phyloP scores from a whole-genome alignment of 257 asterid species.

The Verbascum thapsus region DNA sequence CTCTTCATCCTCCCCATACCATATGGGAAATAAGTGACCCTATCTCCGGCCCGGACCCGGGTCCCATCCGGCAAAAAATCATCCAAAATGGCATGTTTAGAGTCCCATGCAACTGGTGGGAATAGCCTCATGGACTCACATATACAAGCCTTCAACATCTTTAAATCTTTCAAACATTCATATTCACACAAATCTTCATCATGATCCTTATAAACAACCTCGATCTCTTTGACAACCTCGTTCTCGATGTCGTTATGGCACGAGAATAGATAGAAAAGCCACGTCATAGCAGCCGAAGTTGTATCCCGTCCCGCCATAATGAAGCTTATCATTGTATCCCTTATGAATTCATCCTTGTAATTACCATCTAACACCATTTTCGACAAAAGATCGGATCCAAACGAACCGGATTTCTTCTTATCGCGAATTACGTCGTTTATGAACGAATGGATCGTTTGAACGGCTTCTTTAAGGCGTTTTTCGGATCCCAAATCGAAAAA shows the following conservation, averaged over 20 bases:
- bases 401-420: conserved; percentile 25
- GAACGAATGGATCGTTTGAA: conserved; percentile 43
- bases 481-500: conserved; percentile 49
- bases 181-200: not conserved
- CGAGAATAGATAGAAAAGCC: conserved; percentile 61
- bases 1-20: conserved; percentile 82
- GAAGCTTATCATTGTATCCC: conserved; percentile 64
- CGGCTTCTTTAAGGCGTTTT: conserved; percentile 43
- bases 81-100: conserved; percentile 45
- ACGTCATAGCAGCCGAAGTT: conserved; percentile 71
- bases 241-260: conserved; percentile 43
- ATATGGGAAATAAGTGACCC: conserved; percentile 76
- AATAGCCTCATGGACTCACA: conserved; percentile 64
- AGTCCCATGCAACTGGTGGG: conserved; percentile 77
- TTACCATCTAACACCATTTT: conserved; percentile 42
- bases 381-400: conserved; percentile 38
- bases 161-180: conserved; percentile 38
- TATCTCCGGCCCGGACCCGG: conserved; percentile 48
- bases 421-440: conserved; percentile 36
- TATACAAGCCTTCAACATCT: conserved; percentile 55
- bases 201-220: not conserved
- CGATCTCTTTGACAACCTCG: conserved; percentile 40
- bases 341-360: conserved; percentile 38
- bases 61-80: conserved; percentile 58
- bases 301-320: conserved; percentile 77